Conservation (phyloP, 805 yeast species). For the Wickerhamomyces ciferrii region DNA sequence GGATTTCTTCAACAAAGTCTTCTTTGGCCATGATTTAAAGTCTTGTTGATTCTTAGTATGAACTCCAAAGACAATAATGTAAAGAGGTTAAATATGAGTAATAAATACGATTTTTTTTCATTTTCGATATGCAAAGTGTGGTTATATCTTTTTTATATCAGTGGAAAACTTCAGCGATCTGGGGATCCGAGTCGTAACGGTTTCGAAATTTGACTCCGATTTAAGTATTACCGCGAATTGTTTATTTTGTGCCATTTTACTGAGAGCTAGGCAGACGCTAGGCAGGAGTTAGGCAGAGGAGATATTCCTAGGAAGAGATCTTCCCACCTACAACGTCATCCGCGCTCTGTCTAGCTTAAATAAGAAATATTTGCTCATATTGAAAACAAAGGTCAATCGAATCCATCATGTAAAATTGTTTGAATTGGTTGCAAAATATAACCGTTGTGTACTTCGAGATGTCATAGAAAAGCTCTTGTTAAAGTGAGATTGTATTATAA, state of each 20-base stretch:
- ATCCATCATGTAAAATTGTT: background rate
- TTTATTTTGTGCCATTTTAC: background rate
- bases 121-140: background rate
- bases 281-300: no score
- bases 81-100: no score
- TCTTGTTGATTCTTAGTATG: background rate
- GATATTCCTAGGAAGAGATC: background rate
- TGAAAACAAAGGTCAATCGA: background rate
- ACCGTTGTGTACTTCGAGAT: no score
- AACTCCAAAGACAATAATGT: no score
- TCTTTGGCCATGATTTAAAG: background rate
- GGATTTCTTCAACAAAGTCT: background rate
- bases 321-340: no score
- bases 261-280: background rate
- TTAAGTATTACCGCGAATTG: background rate
- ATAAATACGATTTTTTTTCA: no score
- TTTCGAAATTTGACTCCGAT: no score
- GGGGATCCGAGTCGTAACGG: background rate
- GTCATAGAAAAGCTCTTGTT: no score
- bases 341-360: background rate
- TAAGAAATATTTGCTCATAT: background rate
- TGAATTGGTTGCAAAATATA: no score
- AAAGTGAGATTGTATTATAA: no score
- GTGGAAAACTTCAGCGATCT: background rate
- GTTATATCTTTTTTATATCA: background rate